A percentile compares a stretch with the other conserved stretches of the same genome.
These are phyloP conservation scores for Aphanocladium album DNA, from an alignment of 2,329 filamentous ascomycete species.

Conservation along the genomic window DNA sequence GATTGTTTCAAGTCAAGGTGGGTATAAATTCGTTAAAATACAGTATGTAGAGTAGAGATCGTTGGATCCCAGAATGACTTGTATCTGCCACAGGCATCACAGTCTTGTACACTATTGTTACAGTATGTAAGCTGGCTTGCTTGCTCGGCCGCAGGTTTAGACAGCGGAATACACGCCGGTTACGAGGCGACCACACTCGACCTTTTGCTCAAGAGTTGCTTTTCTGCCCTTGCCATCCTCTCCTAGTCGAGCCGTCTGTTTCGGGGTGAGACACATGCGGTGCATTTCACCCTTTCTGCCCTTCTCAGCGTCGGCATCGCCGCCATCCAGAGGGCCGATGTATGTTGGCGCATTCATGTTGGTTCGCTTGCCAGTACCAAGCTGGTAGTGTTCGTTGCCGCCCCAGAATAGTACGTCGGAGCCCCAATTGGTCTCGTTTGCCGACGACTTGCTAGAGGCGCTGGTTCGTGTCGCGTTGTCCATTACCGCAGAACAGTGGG, in stretches of 20 bases:
- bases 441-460: conserved; percentile 43
- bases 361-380: conserved; percentile 84
- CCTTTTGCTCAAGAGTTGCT: conserved; percentile 75
- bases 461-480: conserved; percentile 69
- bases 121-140: not conserved
- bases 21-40: conserved; percentile 2
- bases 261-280: conserved; percentile 75
- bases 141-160: conserved; percentile 22
- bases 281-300: conserved; percentile 60
- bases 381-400: conserved; percentile 88
- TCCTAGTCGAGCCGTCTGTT: conserved; percentile 62
- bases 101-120: conserved; percentile 4
- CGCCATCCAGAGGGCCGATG: conserved; percentile 68
- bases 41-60: not conserved
- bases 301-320: conserved; percentile 52
- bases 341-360: conserved; percentile 73
- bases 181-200: conserved; percentile 79
- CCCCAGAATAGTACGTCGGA: conserved; percentile 91
- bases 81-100: not conserved
- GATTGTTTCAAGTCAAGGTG: conserved; percentile 2
- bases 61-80: not conserved
- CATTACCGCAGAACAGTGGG: conserved; percentile 79
- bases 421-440: conserved; percentile 80
- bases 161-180: conserved; percentile 75
- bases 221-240: conserved; percentile 57